Base-by-base conservation (phyloP, 83 land plant species). In the Thuja plicata region DNA sequence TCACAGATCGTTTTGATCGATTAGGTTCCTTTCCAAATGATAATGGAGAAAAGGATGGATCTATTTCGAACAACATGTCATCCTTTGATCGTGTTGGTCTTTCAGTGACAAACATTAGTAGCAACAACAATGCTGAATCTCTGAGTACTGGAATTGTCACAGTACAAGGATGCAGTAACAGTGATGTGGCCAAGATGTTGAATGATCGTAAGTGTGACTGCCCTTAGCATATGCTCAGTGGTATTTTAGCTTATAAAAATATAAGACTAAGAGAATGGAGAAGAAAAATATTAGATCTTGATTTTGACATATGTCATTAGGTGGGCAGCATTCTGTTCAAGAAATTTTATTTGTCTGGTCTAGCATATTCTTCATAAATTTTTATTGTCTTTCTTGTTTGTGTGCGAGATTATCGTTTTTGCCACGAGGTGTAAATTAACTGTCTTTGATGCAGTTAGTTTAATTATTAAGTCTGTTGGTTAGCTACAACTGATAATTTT, bases 41-140 rank as follows among this genome's bases (percentile, higher is more conserved):
- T 52, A 83, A 83, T 48, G 85, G 85, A 83, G 85, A 83, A 83
- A 83, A 83, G 54, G 85, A 83, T 83, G 85, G 85, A 83, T n/a
- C 85, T 12, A n/a, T 83, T 83, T 46, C 54, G 5, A 83, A 83
- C 52, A 83, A 83, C 52, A 83, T 46, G 10, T 17, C 52, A 27
- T 43, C 85, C 27, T 46, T 48, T 16, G 85, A 83, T 46, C 85
- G 55, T 46, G 85, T 52, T 11, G 55, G 19, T 5, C 34, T n/a
- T 46, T 30, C 55, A 8, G 55, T 34, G 1, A 83, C 85, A 83
- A 83, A 83, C 85, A 45, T 45, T 48, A 83, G 85, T 13, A 46
- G 32, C 85, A 83, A 12, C 85, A 83, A 46, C 55, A 45, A 83
- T 46, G 48, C 52, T 11, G 85, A 83, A 83, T 46, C 35, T 83